Base-by-base conservation (phyloP, 352 stramenopile genomes). In the Phytopythium sindhum region DNA sequence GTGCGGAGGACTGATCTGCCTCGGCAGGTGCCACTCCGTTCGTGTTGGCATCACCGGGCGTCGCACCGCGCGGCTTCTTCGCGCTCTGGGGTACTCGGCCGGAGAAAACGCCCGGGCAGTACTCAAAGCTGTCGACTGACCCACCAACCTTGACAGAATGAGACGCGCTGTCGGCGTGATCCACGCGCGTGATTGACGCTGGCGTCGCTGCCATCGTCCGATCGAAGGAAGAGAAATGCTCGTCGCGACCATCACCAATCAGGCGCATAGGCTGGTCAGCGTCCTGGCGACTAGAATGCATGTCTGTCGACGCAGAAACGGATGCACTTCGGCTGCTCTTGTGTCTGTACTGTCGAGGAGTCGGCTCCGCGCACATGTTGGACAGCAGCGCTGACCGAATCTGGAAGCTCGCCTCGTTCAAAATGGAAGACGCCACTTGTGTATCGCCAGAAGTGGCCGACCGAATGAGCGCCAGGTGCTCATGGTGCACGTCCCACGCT, bases 401-500 rank as follows among this genome's bases (percentile, higher is more conserved):
- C 12, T 75, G 78, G 64, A 93, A 89, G 55, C 79, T 93, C 31
- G 76, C 68, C 51, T 87, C 75, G 44, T 78, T 86, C 44, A 93
- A 62, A 51, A 81, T 71, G 17, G 75, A 67, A 44, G 81, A 72
- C 8, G 81, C 81, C 29, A 92, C 75, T 60, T 84, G 74, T 19
- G 74, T 90, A 61, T 93, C 75, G 19, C 85, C 85, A 33, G 74
- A 63, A 1, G 81, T 88, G 44, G 69, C 77, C 19, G 73, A 74
- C 61, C 85, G 82, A 61, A 93, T 91, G 64, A 90, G 74, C 57
- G 80, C 78, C 17, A 92, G 50, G 60, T 94, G 85, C 57, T 88
- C 78, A 44, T 89, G 81, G 60, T 94, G 85, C 63, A 92, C 80
- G 23, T 73, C 68, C 86, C 86, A 94, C 33, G 86, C 86, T 23